Evolutionary conservation across 2,329 filamentous ascomycete genomes (phyloP).

Genomic region (Cryphonectria nitschkei): DNA sequence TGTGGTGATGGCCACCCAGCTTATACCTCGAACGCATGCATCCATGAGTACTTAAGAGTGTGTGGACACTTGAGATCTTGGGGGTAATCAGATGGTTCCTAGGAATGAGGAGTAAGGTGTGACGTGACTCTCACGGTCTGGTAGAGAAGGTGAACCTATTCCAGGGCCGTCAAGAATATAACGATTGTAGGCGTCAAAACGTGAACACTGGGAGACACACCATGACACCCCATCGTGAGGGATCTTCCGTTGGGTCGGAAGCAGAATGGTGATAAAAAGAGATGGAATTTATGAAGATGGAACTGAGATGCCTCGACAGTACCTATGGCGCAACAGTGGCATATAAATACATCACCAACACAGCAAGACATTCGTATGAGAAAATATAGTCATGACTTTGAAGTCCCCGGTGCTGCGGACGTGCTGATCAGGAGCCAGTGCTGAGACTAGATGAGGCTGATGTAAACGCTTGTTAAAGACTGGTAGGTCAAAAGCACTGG

Average conservation of each 20-base stretch:
- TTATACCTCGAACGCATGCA: neutral
- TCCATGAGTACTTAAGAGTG: too few relatives aligned
- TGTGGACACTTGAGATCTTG: too few relatives aligned
- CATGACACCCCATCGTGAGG: constrained; percentile 4
- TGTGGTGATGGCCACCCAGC: neutral
- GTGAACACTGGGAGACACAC: constrained; percentile 23
- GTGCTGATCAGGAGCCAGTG: constrained; percentile 18
- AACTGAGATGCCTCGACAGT: neutral
- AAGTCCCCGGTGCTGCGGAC: constrained; percentile 12
- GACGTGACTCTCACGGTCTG: too few relatives aligned
- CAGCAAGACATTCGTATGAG: constrained; percentile 6
- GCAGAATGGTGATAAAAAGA: neutral
- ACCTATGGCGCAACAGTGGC: neutral
- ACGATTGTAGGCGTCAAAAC: too few relatives aligned
- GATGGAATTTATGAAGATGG: neutral
- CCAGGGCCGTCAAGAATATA: too few relatives aligned
- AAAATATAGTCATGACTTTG: constrained; percentile 14
- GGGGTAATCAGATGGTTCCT: too few relatives aligned
- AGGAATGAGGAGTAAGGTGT: too few relatives aligned
- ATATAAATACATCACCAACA: constrained; percentile 19
- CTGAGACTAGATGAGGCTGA: constrained; percentile 27
- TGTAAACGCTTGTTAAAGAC: constrained; percentile 21
- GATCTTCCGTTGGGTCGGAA: neutral
- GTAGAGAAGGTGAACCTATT: neutral
- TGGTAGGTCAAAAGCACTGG: constrained; percentile 14